phyloP scores from a whole-genome alignment of 2,329 filamentous ascomycete species.

The Penicillium sp. region DNA sequence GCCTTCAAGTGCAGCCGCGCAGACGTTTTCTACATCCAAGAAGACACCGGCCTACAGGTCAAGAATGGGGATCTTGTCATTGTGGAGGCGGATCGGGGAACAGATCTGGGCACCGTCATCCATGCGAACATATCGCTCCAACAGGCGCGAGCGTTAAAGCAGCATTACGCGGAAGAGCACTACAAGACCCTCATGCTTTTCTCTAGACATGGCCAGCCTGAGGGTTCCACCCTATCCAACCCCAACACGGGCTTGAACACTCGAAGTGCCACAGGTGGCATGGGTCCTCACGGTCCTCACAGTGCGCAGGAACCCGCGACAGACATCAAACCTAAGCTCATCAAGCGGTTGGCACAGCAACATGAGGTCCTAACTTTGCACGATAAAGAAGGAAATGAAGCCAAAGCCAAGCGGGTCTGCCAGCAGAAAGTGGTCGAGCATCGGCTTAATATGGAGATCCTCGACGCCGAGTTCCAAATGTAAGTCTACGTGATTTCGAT shows the following conservation, averaged over 20 bases:
- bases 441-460: conserved; percentile 92
- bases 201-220: conserved; percentile 59
- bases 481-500: conserved; percentile 44
- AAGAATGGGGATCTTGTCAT: conserved; percentile 91
- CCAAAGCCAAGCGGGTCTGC: conserved; percentile 91
- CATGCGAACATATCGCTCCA: conserved; percentile 81
- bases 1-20: conserved; percentile 93
- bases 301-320: conserved; percentile 62
- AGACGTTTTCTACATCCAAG: conserved; percentile 94
- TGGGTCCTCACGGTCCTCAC: conserved; percentile 66
- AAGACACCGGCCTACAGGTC: conserved; percentile 83
- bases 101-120: conserved; percentile 86
- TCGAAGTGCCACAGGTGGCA: conserved; percentile 64
- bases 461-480: conserved; percentile 98
- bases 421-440: conserved; percentile 96
- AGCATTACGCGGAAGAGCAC: conserved; percentile 86
- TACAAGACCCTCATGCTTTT: conserved; percentile 99
- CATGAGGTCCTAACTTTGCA: conserved; percentile 82
- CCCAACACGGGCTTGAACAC: conserved; percentile 51
- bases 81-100: conserved; percentile 91
- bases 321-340: conserved; percentile 89
- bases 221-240: conserved; percentile 35
- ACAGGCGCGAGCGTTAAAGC: conserved; percentile 77
- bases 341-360: conserved; percentile 83
- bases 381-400: conserved; percentile 95